Base-by-base conservation (phyloP, 805 yeast genomes). In the Pichia scutulata region DNA sequence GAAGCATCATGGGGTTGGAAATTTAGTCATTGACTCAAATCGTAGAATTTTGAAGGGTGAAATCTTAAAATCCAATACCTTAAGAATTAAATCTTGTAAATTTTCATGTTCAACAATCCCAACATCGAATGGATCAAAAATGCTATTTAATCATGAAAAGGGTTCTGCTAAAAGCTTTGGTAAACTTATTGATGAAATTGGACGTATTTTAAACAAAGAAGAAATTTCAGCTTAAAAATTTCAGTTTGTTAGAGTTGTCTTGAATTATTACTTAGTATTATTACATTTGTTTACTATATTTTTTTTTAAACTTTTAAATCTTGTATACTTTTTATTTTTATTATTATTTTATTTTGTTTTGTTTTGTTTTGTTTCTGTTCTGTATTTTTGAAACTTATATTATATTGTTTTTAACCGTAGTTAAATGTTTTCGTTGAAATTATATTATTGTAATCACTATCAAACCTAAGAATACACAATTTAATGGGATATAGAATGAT, bases 1-100 rank as follows among this genome's bases (percentile, higher is more conserved):
- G 93, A 75, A 79, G 14, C 79, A 76, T 52, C 84, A 84, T 58
- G 92, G 93, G 9, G 66, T 85, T 58, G 78, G 76, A 56, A 74
- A 79, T 52, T 71, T 85, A 52, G 69, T 66, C 39, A 66, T 76
- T 43, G 75, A 75, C 56, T 69, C 71, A 21, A 64, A 69, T 4
- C 63, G 69, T 7, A 63, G 69, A 57, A 71, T 70, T 30, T 71
- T 85, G 28, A 75, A 75, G n/a, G 90, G 89, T 48, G 72, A 78
- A 19, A 75, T 85, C 33, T 71, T 87, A 1, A 80, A 77, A 56
- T 71, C 74, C 51, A 84, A 85, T 64, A 71, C 82, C 2, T 68
- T 84, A 58, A 77, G 83, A 44, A 68, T 84, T 59, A 80, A 80
- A 65, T 75, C 84, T 36, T 82, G 88, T 55, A 73, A 76, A 55